Evolutionary conservation across 164 flowering plant genomes (phyloP).

Genomic region (Macadamia integrifolia): DNA sequence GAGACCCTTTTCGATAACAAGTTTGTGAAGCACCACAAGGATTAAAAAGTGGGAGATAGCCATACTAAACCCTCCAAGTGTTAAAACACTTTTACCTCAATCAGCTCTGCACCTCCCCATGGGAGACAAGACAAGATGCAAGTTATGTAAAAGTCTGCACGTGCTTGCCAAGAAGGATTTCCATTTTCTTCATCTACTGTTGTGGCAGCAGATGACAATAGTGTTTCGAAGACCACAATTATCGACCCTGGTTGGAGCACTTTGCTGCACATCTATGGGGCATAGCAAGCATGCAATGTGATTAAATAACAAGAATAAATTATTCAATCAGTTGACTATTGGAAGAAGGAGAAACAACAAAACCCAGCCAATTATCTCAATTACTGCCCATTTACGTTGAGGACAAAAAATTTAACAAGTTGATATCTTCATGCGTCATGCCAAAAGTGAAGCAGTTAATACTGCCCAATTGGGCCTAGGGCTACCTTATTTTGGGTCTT

Average conservation of each 20-base stretch:
- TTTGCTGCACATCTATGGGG: slow-evolving; percentile 82
- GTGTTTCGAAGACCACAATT: slow-evolving; percentile 71
- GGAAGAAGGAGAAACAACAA: background rate
- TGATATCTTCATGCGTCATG: too few species aligned
- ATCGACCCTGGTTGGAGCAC: slow-evolving; percentile 74
- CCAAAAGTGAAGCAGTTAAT: too few species aligned
- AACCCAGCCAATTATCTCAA: background rate
- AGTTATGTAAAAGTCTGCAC: slow-evolving; percentile 83
- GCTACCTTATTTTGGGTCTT: too few species aligned
- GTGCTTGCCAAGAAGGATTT: slow-evolving; percentile 96
- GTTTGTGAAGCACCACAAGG: background rate
- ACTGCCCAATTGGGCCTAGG: too few species aligned
- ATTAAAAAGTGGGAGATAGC: slow-evolving; percentile 1
- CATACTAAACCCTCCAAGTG: background rate
- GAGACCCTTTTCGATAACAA: too few species aligned
- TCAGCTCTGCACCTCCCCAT: slow-evolving; percentile 92
- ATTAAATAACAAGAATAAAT: background rate
- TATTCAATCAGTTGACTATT: background rate
- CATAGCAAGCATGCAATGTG: slow-evolving; percentile 4
- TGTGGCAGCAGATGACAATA: slow-evolving; percentile 90
- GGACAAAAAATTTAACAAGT: background rate
- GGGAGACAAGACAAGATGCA: slow-evolving; percentile 94
- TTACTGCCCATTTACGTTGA: background rate
- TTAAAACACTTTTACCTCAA: slow-evolving; percentile 51
- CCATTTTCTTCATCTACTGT: slow-evolving; percentile 96